phyloP scores from a whole-genome alignment of 768 basidiomycete species.

The Podaxis pistillaris region DNA sequence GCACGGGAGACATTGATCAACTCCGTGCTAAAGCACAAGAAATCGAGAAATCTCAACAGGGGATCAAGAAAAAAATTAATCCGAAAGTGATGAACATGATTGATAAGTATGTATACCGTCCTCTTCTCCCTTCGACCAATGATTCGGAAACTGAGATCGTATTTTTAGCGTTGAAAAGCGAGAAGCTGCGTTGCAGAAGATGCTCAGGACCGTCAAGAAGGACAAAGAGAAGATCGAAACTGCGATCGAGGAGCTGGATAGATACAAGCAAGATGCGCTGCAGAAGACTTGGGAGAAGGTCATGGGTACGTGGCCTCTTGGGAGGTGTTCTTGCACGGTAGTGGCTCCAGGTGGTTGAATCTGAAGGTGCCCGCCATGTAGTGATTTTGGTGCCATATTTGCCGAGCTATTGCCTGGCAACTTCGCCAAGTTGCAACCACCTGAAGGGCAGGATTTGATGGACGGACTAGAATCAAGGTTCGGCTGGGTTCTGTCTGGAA shows the following conservation, averaged over 20 bases:
- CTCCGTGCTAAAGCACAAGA: constrained; percentile 67
- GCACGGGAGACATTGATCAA: constrained; percentile 53
- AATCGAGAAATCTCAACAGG: constrained; percentile 74
- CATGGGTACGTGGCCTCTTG: constrained; percentile 57
- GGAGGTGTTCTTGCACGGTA: not conserved
- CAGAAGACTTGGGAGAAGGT: constrained; percentile 97
- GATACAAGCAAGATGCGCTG: constrained; percentile 91
- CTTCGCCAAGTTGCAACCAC: constrained; percentile 91
- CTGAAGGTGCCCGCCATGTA: constrained; percentile 26
- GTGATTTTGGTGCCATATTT: constrained; percentile 96
- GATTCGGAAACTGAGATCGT: not conserved
- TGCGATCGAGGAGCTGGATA: constrained; percentile 90
- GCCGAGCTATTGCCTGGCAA: constrained; percentile 94
- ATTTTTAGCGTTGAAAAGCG: constrained; percentile 84
- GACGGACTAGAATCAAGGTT: constrained; percentile 96
- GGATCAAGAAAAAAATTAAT: constrained; percentile 95
- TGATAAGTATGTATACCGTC: constrained; percentile 63
- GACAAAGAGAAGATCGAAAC: constrained; percentile 95
- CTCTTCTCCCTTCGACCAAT: not conserved
- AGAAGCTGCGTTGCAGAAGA: constrained; percentile 83
- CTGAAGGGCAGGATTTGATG: constrained; percentile 91
- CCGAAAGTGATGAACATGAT: constrained; percentile 96
- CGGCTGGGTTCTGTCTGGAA: constrained; percentile 96
- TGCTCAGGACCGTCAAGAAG: constrained; percentile 81
- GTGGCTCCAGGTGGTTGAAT: not conserved